These are phyloP conservation scores for Claviceps sp. DNA, from an alignment of 2,329 filamentous ascomycete species.

Conservation along the genomic window DNA sequence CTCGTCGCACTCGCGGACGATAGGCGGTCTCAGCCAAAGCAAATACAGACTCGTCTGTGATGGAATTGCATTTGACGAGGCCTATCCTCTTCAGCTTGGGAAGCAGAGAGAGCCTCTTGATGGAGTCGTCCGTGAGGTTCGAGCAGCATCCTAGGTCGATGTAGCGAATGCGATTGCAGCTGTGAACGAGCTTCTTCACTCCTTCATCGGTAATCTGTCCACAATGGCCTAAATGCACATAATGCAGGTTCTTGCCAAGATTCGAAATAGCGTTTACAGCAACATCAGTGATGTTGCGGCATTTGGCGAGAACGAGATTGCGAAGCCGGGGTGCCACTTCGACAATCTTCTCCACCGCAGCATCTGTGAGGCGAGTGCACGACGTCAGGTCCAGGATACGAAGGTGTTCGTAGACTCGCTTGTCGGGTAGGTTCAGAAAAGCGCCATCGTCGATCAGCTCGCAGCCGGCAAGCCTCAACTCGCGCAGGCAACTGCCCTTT, in stretches of 20 bases:
- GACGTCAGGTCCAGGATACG: constrained; percentile 90
- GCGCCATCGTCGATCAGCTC: constrained; percentile 74
- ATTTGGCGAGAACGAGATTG: constrained; percentile 90
- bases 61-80: constrained; percentile 80
- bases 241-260: constrained; percentile 91
- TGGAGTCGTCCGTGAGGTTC: constrained; percentile 75
- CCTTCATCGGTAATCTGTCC: constrained; percentile 79
- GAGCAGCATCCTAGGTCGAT: constrained; percentile 95
- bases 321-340: constrained; percentile 73
- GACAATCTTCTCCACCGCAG: constrained; percentile 79
- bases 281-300: constrained; percentile 78
- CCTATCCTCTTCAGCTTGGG: constrained; percentile 93
- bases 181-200: constrained; percentile 69
- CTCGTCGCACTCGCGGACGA: constrained; percentile 34
- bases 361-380: constrained; percentile 71
- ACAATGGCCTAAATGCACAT: constrained; percentile 91
- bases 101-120: constrained; percentile 68
- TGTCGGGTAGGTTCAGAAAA: constrained; percentile 62
- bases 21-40: constrained; percentile 63
- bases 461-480: constrained; percentile 78
- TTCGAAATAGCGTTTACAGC: constrained; percentile 78
- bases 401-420: constrained; percentile 63
- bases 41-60: constrained; percentile 81
- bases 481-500: constrained; percentile 71
- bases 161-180: constrained; percentile 88